These are phyloP conservation scores for Scleromitrula shiraiana DNA, from an alignment of 2,329 filamentous ascomycete species.

Conservation along the genomic window DNA sequence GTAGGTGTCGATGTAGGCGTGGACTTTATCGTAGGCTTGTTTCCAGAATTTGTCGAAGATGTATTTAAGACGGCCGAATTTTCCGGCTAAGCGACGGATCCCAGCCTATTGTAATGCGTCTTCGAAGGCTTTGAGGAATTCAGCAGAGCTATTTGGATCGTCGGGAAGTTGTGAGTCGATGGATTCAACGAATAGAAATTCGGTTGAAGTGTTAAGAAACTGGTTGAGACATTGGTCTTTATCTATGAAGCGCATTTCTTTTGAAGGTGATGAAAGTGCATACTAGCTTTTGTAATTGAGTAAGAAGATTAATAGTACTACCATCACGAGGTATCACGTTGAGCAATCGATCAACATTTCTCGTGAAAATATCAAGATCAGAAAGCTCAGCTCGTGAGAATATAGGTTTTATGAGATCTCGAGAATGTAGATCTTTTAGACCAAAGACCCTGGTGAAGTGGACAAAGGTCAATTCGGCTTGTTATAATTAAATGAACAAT, in stretches of 20 bases:
- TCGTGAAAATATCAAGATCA: neutral
- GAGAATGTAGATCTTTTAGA: no score
- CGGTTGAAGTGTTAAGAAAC: neutral
- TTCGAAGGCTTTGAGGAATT: constrained; percentile 4
- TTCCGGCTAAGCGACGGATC: constrained; percentile 1
- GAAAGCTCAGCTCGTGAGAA: neutral
- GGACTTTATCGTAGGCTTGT: neutral
- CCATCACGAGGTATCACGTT: neutral
- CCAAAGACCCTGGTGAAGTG: no score
- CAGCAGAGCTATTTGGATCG: neutral
- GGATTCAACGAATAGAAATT: neutral
- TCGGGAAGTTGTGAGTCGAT: neutral
- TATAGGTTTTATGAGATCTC: neutral
- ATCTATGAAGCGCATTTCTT: neutral
- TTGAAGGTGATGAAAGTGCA: neutral
- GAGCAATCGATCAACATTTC: neutral
- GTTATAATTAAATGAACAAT: no score
- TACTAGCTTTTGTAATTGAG: neutral
- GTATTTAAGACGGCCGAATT: neutral
- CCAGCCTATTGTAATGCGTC: constrained; percentile 2
- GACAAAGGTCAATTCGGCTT: no score
- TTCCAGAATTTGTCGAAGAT: neutral
- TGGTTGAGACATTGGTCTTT: neutral
- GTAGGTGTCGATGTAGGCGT: neutral
- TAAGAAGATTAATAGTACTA: neutral